These are phyloP conservation scores for Candida bentonensis DNA, from an alignment of 805 yeast genomes.

Conservation along the genomic window DNA sequence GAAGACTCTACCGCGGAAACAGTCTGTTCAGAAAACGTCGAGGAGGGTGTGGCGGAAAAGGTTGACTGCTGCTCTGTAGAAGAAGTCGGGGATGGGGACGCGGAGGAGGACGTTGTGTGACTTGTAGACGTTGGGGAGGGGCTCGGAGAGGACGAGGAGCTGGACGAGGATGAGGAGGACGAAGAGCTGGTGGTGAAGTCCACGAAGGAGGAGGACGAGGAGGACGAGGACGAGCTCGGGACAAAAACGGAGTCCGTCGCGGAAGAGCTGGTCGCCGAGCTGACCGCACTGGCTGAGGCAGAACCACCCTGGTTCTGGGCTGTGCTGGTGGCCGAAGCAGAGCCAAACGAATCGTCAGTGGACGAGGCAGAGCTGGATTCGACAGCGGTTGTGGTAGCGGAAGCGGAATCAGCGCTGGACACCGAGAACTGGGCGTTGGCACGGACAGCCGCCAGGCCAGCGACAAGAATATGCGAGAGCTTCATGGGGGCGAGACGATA, in stretches of 20 bases:
- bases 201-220: background rate
- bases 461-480: no score
- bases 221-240: background rate
- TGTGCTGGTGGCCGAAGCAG: background rate
- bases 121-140: no score
- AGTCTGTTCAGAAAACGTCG: background rate
- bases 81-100: background rate
- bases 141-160: background rate
- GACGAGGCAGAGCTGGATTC: background rate
- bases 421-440: background rate
- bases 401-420: background rate
- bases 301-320: background rate
- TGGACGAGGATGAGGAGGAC: background rate
- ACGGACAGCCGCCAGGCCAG: background rate
- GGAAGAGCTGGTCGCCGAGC: background rate
- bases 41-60: background rate
- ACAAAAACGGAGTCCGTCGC: background rate
- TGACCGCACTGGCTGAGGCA: background rate
- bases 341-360: background rate
- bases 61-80: background rate
- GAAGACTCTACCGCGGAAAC: background rate
- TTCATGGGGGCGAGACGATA: no score
- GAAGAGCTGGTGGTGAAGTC: background rate
- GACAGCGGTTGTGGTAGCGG: background rate
- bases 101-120: background rate